These are phyloP conservation scores for Collybiopsis luxurians DNA, from an alignment of 768 basidiomycete genomes.

Conservation along the genomic window DNA sequence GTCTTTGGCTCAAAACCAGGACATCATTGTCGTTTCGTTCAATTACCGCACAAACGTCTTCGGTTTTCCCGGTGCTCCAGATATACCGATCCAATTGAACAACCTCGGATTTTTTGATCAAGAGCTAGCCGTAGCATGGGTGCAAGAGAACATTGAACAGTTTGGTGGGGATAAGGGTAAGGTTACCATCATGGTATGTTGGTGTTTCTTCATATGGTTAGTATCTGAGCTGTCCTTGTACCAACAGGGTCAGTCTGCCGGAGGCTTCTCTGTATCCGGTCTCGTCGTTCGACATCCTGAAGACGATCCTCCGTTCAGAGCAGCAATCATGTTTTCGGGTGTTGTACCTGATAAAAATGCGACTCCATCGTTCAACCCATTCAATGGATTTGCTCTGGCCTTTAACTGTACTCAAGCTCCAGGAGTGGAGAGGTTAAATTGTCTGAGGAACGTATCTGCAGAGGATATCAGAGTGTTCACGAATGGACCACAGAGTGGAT, in stretches of 20 bases:
- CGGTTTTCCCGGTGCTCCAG: conserved; percentile 28
- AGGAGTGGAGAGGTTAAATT: background rate
- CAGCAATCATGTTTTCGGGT: conserved; percentile 1
- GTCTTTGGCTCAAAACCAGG: conserved; percentile 7
- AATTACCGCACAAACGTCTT: conserved; percentile 27
- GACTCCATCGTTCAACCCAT: background rate
- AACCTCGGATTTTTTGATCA: conserved; percentile 42
- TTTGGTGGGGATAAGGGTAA: conserved; percentile 32
- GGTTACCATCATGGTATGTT: conserved; percentile 30
- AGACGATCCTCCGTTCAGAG: conserved; percentile 5
- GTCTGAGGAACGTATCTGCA: background rate
- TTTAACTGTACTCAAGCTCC: background rate
- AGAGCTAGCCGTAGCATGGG: conserved; percentile 37
- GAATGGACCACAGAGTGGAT: background rate
- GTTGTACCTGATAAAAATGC: background rate
- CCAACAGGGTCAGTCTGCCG: conserved; percentile 8
- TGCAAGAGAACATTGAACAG: conserved; percentile 32
- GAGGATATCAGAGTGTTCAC: background rate
- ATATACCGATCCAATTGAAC: conserved; percentile 31
- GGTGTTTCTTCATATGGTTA: background rate
- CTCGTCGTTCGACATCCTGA: background rate
- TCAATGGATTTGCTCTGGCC: background rate
- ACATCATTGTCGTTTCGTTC: conserved; percentile 32
- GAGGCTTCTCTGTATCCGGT: background rate
- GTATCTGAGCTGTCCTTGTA: too few species aligned